These are phyloP conservation scores for Chaetomiaceae sp. DNA, from an alignment of 2,329 filamentous ascomycete genomes.

Conservation along the genomic window DNA sequence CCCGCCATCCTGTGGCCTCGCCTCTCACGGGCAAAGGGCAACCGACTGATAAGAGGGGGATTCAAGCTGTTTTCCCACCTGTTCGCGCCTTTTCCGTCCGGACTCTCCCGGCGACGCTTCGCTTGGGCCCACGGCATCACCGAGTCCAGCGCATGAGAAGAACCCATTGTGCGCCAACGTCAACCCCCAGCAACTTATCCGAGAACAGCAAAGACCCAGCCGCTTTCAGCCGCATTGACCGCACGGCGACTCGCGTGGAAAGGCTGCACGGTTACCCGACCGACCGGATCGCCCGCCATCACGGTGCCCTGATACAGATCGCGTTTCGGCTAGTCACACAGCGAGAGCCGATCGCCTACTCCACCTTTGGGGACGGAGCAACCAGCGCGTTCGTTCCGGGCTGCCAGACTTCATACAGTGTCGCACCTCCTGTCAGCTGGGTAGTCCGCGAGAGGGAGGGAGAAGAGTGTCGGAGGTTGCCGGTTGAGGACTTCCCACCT, in stretches of 20 bases:
- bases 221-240: slow-evolving; percentile 11
- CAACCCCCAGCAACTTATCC: background rate
- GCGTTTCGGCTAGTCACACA: slow-evolving; percentile 16
- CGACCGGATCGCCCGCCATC: slow-evolving; percentile 16
- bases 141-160: background rate
- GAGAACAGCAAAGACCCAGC: no score
- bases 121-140: background rate
- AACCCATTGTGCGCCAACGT: background rate
- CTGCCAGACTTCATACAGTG: no score
- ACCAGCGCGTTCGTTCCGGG: background rate
- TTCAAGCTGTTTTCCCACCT: background rate
- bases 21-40: no score
- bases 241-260: background rate
- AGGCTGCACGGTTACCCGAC: slow-evolving; percentile 7
- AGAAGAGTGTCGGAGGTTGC: background rate
- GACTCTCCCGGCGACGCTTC: background rate
- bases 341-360: slow-evolving; percentile 5
- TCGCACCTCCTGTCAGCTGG: no score
- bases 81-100: background rate
- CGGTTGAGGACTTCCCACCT: background rate
- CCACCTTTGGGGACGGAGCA: slow-evolving; percentile 4
- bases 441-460: no score
- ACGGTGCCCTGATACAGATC: slow-evolving; percentile 14
- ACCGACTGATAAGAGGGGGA: slow-evolving; percentile 1
- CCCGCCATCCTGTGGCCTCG: slow-evolving; percentile 2